Evolutionary conservation across 139 green algal genomes (phyloP), one percentile per base, ranked within the genome.

Genomic region (Closterium sp.): DNA sequence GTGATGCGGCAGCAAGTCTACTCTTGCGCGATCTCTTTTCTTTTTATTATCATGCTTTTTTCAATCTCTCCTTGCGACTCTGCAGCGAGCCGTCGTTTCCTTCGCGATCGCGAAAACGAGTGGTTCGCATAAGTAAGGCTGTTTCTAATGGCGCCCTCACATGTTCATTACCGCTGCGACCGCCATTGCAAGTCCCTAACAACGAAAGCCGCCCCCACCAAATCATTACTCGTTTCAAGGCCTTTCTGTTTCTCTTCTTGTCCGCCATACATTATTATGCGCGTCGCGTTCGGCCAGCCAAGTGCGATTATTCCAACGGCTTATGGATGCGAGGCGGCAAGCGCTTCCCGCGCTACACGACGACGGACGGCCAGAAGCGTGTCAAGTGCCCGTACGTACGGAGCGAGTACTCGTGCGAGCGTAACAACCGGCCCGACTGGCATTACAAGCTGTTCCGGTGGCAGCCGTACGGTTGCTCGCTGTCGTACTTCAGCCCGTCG

Each of bases 331-430:
- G n/a, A 19, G n/a, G 28, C 21, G 28, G 28, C 28, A 87, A 30
- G 28, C n/a, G 22, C 13, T 87, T 30, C 28, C 85, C 85, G 85
- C 85, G 85, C 22, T 87, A 87, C 85, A 32, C 85, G 1, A 31
- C 28, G 28, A 22, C 10, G 28, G 28, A 87, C 7, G 85, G 85
- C 21, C 28, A 30, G 85, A 79, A 79, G 17, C 85, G 85, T 21
- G 28, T 32, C 85, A 31, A 87, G 85, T 87, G 85, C 85, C n/a
- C n/a, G 85, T 87, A 87, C 85, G 28, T 87, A 31, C 85, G 85
- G 28, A 87, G 85, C 85, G 28, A 30, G 85, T 87, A 31, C 28
- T 32, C n/a, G 28, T 87, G 85, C 85, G 85, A 87, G 28, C 28
- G 28, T 31, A 87, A 87, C 85, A 31, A 31, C 85, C 85, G 85